These are phyloP conservation scores for Naumovozyma dairenensis DNA, from an alignment of 805 yeast genomes.

Conservation along the genomic window DNA sequence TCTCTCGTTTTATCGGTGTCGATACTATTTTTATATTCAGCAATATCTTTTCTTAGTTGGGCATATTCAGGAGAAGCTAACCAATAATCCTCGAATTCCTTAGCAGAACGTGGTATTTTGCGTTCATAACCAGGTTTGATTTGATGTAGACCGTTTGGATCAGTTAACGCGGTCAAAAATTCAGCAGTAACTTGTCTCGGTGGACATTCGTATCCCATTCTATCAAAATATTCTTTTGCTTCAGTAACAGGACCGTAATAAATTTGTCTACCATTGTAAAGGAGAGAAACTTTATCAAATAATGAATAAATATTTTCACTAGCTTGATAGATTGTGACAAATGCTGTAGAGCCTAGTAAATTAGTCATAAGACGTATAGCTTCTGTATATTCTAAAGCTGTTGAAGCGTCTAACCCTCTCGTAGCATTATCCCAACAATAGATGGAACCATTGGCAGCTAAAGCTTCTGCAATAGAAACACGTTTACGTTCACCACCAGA, in stretches of 20 bases:
- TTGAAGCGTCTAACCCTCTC: constrained; percentile 68
- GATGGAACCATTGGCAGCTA: constrained; percentile 46
- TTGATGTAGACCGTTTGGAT: constrained; percentile 38
- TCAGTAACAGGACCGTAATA: constrained; percentile 43
- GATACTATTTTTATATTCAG: constrained; percentile 22
- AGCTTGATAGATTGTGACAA: constrained; percentile 53
- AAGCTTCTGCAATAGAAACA: constrained; percentile 73
- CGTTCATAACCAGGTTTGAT: constrained; percentile 36
- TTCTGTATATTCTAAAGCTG: constrained; percentile 57
- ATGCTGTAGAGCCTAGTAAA: constrained; percentile 40
- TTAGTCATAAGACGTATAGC: constrained; percentile 49
- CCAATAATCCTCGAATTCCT: constrained; percentile 45
- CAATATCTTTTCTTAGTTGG: constrained; percentile 36
- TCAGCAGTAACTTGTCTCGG: constrained; percentile 54
- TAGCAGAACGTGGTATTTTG: constrained; percentile 45
- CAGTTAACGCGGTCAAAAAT: constrained; percentile 50
- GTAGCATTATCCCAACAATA: constrained; percentile 69
- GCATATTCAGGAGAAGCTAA: constrained; percentile 32
- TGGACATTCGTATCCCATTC: constrained; percentile 49
- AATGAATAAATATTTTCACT: constrained; percentile 44
- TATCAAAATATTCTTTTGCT: constrained; percentile 43
- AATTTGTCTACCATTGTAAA: constrained; percentile 45
- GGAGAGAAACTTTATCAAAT: constrained; percentile 45
- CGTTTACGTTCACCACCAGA: constrained; percentile 85
- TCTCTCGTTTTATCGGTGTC: constrained; percentile 29